phyloP scores from a whole-genome alignment of 176 grass and related monocot genomes.

The Triticum timopheevii region DNA sequence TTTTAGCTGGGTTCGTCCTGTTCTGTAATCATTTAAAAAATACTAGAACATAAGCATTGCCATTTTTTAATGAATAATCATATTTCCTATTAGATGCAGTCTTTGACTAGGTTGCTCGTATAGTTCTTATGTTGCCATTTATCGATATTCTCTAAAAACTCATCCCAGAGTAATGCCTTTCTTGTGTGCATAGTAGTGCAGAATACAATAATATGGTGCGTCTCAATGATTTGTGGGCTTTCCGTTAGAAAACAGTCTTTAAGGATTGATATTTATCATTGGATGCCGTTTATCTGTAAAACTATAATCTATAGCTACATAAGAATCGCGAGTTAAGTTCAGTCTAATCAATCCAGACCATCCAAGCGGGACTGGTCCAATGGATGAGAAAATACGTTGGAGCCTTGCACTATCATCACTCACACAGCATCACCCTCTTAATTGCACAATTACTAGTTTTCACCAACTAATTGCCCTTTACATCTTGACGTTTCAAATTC shows the following conservation, averaged over 20 bases:
- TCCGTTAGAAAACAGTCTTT: background rate
- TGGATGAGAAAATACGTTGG: background rate
- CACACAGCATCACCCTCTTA: background rate
- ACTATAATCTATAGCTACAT: too few relatives aligned
- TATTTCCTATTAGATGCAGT: background rate
- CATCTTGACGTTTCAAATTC: background rate
- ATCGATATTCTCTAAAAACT: background rate
- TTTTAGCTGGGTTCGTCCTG: background rate
- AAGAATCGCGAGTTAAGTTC: background rate
- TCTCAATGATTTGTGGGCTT: conserved; percentile 18
- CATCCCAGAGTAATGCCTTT: background rate
- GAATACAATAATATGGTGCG: conserved; percentile 14
- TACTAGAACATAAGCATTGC: background rate
- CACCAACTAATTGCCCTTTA: background rate
- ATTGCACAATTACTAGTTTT: background rate
- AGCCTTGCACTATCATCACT: conserved; percentile 6
- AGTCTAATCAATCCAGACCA: background rate
- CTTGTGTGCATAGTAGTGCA: conserved; percentile 5
- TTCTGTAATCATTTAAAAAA: background rate
- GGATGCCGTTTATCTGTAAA: background rate
- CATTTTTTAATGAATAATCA: background rate
- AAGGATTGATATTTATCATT: conserved; percentile 6
- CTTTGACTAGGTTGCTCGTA: background rate
- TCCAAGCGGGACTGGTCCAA: background rate
- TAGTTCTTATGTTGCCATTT: conserved; percentile 10